Evolutionary conservation across 2,329 filamentous ascomycete species (phyloP).

Genomic region (Calonectria pseudoreteaudii): DNA sequence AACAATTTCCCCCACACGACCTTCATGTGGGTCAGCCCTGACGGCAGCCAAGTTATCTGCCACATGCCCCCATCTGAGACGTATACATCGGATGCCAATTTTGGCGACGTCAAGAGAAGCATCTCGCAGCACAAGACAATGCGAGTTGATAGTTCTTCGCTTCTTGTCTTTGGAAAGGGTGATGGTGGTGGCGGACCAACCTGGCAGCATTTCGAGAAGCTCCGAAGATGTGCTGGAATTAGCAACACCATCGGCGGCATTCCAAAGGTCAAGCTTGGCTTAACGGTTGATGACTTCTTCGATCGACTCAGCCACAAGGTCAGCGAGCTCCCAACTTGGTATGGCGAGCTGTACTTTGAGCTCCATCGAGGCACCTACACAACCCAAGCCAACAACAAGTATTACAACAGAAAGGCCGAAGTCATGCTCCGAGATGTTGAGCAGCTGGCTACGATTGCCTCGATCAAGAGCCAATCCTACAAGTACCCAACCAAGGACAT

Average conservation of each 20-base stretch:
- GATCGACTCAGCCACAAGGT: slow-evolving; percentile 84
- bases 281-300: slow-evolving; percentile 95
- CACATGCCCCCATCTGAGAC: slow-evolving; percentile 98
- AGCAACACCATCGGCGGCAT: slow-evolving; percentile 84
- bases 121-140: slow-evolving; percentile 94
- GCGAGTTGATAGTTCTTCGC: slow-evolving; percentile 89
- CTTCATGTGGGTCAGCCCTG: slow-evolving; percentile 97
- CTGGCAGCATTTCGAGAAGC: slow-evolving; percentile 93
- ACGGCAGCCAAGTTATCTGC: slow-evolving; percentile 96
- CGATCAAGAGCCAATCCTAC: slow-evolving; percentile 77
- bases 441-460: slow-evolving; percentile 86
- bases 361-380: slow-evolving; percentile 97
- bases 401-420: slow-evolving; percentile 89
- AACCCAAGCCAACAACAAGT: slow-evolving; percentile 97
- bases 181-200: slow-evolving; percentile 97
- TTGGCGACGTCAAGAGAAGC: slow-evolving; percentile 92
- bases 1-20: slow-evolving; percentile 99
- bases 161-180: slow-evolving; percentile 95
- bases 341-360: slow-evolving; percentile 98
- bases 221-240: slow-evolving; percentile 90
- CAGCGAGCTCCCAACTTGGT: slow-evolving; percentile 89
- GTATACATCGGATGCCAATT: slow-evolving; percentile 93
- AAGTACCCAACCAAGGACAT: slow-evolving; percentile 95
- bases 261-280: slow-evolving; percentile 88
- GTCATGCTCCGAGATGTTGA: slow-evolving; percentile 89